Evolutionary conservation across 2,329 filamentous ascomycete genomes (phyloP).

Genomic region (Penicillium sp.): DNA sequence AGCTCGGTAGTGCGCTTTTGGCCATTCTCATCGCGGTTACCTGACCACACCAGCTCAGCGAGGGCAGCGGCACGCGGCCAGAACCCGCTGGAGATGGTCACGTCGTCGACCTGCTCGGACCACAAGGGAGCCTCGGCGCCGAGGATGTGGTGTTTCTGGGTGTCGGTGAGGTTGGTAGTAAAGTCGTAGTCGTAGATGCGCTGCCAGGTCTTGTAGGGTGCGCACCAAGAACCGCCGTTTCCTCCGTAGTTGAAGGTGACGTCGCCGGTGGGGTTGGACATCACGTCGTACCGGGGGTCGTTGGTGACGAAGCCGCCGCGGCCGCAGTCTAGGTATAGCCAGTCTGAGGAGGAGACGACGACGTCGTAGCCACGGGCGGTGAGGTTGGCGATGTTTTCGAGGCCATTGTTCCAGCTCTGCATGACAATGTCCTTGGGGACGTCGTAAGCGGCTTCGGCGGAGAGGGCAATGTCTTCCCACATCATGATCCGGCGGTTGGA

Average conservation of each 20-base stretch:
- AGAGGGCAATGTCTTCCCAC: conserved; percentile 56
- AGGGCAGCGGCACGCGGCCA: conserved; percentile 59
- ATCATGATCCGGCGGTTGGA: conserved; percentile 54
- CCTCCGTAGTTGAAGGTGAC: conserved; percentile 57
- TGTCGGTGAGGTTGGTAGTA: conserved; percentile 47
- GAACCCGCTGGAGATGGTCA: conserved; percentile 50
- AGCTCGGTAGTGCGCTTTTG: conserved; percentile 53
- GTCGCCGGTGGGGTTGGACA: conserved; percentile 49
- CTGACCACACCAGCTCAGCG: conserved; percentile 57
- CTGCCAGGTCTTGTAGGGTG: conserved; percentile 60
- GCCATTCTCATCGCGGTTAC: conserved; percentile 51
- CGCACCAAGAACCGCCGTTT: conserved; percentile 56
- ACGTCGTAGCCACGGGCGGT: conserved; percentile 53
- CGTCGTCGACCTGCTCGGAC: conserved; percentile 57
- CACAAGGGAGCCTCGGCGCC: conserved; percentile 55
- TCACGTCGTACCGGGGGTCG: conserved; percentile 56
- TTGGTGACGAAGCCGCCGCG: conserved; percentile 55
- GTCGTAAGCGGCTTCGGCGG: conserved; percentile 44
- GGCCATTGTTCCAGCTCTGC: conserved; percentile 56
- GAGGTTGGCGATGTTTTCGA: conserved; percentile 53
- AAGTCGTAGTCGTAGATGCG: conserved; percentile 61
- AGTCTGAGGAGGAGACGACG: conserved; percentile 57
- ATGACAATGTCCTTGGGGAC: conserved; percentile 54
- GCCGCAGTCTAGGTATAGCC: conserved; percentile 58
- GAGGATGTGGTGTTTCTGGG: conserved; percentile 50